Conservation (phyloP, 148 eudicot species). For the Camellia lanceoleosa region DNA sequence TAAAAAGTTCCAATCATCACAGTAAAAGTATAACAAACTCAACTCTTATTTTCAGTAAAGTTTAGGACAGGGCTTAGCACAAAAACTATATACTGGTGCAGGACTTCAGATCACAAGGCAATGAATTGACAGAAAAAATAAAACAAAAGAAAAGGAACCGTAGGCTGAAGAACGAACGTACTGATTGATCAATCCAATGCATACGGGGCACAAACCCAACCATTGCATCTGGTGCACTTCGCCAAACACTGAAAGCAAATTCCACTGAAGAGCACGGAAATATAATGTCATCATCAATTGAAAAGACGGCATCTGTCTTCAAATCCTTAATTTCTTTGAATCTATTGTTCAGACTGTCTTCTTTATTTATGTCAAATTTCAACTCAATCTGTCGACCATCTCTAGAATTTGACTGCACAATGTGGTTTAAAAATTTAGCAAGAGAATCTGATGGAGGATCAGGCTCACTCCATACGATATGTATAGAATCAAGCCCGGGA, state of each 20-base stretch:
- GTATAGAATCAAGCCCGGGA: conserved; percentile 64
- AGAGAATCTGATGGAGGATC: conserved; percentile 72
- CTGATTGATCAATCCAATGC: conserved; percentile 74
- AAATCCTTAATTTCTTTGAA: conserved; percentile 72
- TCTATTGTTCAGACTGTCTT: conserved; percentile 90
- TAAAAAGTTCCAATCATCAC: conserved; percentile 1
- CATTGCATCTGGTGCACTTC: conserved; percentile 80
- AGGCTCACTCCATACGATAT: conserved; percentile 89
- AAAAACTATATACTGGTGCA: neutral
- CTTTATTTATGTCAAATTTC: conserved; percentile 74
- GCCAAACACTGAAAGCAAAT: conserved; percentile 76
- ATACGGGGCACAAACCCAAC: conserved; percentile 92
- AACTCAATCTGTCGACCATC: conserved; percentile 53
- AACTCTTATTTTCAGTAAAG: neutral
- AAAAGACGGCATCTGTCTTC: conserved; percentile 71
- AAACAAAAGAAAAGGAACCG: neutral
- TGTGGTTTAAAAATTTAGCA: conserved; percentile 39
- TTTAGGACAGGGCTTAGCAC: neutral
- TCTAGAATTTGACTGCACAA: conserved; percentile 36
- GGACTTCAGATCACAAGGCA: neutral
- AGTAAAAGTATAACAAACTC: neutral
- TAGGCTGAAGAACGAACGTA: conserved; percentile 24
- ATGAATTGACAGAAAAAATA: neutral
- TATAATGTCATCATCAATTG: conserved; percentile 86
- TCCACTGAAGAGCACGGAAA: conserved; percentile 81